Evolutionary conservation across 352 stramenopile genomes (phyloP).

Genomic region (Pseudoperonospora humuli): DNA sequence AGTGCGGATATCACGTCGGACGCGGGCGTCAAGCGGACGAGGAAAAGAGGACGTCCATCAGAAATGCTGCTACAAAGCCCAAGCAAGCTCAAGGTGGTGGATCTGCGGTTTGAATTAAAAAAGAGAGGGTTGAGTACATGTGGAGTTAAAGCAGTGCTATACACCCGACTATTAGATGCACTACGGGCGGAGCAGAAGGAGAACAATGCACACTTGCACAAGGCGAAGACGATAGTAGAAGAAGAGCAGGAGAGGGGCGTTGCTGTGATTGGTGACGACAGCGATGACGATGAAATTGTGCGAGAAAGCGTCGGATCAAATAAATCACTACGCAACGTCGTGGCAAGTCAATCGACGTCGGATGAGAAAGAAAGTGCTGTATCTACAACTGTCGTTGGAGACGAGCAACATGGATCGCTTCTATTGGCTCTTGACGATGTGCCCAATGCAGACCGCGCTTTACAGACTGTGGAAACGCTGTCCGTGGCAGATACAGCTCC

Average conservation of each 20-base stretch:
- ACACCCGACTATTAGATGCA: constrained; percentile 39
- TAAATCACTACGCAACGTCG: constrained; percentile 7
- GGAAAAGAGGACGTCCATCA: constrained; percentile 33
- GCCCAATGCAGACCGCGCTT: neutral
- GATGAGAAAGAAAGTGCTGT: neutral
- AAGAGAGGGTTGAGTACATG: constrained; percentile 42
- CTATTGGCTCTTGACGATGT: neutral
- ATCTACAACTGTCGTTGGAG: neutral
- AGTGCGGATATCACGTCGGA: constrained; percentile 1
- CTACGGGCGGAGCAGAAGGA: constrained; percentile 32
- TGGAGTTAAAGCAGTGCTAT: constrained; percentile 49
- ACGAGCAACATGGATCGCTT: neutral
- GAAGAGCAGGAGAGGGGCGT: constrained; percentile 7
- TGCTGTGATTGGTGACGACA: constrained; percentile 7
- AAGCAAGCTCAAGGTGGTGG: constrained; percentile 34
- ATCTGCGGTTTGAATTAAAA: constrained; percentile 53
- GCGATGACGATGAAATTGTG: constrained; percentile 50
- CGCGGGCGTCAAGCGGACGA: constrained; percentile 13
- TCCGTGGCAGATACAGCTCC: neutral
- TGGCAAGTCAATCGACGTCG: constrained; percentile 7
- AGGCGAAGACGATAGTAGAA: constrained; percentile 22
- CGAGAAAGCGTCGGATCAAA: constrained; percentile 38
- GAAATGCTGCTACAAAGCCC: constrained; percentile 7
- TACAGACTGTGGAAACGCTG: neutral
- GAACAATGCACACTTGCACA: constrained; percentile 1